A percentile compares a stretch with the other conserved stretches of the same genome.
These are phyloP conservation scores for Ceriops zippeliana DNA, from an alignment of 345 rosid genomes.

Conservation along the genomic window DNA sequence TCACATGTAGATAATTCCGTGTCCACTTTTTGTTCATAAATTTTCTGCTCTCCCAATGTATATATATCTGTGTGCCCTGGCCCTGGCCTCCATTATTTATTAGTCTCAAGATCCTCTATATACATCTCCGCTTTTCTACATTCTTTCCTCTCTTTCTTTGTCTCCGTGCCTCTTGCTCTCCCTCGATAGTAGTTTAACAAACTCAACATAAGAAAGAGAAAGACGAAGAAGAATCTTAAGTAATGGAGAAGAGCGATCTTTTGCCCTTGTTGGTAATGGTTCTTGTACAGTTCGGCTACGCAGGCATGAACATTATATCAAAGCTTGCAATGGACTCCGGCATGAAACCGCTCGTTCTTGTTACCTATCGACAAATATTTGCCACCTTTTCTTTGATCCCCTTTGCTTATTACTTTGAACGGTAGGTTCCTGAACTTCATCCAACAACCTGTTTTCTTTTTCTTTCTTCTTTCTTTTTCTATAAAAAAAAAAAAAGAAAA, in stretches of 20 bases:
- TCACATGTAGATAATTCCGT: slow-evolving; percentile 19
- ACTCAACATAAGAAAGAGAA: neutral
- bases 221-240: slow-evolving; percentile 1
- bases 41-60: neutral
- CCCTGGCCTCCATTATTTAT: neutral
- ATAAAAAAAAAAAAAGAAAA: too few relatives aligned
- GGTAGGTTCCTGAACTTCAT: slow-evolving; percentile 35
- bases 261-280: slow-evolving; percentile 77
- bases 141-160: neutral
- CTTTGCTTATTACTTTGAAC: slow-evolving; percentile 60
- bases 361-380: slow-evolving; percentile 73
- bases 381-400: slow-evolving; percentile 70
- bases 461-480: too few relatives aligned
- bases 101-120: neutral
- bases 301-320: slow-evolving; percentile 84
- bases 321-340: slow-evolving; percentile 90
- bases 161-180: neutral
- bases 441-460: too few relatives aligned
- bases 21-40: slow-evolving; percentile 25
- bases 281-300: slow-evolving; percentile 62
- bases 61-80: neutral
- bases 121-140: neutral
- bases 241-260: slow-evolving; percentile 31
- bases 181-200: neutral
- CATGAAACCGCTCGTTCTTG: slow-evolving; percentile 77